These are phyloP conservation scores for Boletus barrowsii DNA, from an alignment of 768 basidiomycete genomes.

Conservation along the genomic window DNA sequence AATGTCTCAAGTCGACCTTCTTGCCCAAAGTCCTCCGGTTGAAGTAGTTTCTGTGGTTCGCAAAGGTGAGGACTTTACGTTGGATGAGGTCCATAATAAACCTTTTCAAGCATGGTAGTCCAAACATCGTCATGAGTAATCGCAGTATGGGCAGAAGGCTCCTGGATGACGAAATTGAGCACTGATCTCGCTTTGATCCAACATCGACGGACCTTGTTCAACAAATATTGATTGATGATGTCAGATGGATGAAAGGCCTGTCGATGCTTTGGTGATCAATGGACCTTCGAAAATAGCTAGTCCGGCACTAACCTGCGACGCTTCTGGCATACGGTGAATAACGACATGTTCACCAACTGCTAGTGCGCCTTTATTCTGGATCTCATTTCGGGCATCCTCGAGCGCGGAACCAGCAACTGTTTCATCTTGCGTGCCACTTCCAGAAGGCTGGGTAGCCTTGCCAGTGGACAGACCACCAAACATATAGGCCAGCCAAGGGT, in stretches of 20 bases:
- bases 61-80: background rate
- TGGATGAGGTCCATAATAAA: background rate
- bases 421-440: background rate
- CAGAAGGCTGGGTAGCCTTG: background rate
- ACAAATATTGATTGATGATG: slow-evolving; percentile 7
- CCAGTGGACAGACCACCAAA: background rate
- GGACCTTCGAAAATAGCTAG: background rate
- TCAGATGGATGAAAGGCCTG: slow-evolving; percentile 15
- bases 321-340: background rate
- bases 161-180: background rate
- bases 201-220: background rate
- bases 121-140: slow-evolving; percentile 7
- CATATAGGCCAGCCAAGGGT: background rate
- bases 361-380: background rate
- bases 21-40: background rate
- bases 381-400: background rate
- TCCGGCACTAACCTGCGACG: background rate
- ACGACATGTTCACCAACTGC: background rate
- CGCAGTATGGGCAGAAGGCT: background rate
- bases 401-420: background rate
- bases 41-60: background rate
- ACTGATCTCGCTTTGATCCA: background rate
- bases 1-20: slow-evolving; percentile 1
- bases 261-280: background rate
- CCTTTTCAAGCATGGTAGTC: slow-evolving; percentile 7